phyloP scores from a whole-genome alignment of 768 basidiomycete species.

The Trametes cingulata region DNA sequence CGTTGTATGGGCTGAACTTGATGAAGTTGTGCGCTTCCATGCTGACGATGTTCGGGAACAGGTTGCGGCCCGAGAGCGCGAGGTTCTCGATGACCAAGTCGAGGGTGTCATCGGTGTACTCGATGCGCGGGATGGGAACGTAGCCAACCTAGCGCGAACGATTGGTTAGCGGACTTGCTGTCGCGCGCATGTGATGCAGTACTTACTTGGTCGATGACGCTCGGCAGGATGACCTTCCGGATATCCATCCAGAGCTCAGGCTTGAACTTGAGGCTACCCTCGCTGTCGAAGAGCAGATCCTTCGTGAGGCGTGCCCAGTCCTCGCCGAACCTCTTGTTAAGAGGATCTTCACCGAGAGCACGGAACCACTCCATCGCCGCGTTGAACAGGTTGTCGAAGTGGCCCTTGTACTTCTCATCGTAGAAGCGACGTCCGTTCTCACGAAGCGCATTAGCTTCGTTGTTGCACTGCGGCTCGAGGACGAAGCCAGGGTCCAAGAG shows the following conservation, averaged over 20 bases:
- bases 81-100: constrained; percentile 95
- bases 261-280: constrained; percentile 89
- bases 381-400: constrained; percentile 82
- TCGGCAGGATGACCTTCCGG: constrained; percentile 77
- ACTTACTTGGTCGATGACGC: constrained; percentile 69
- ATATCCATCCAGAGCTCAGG: constrained; percentile 88
- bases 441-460: constrained; percentile 59
- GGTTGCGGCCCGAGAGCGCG: constrained; percentile 81
- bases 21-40: constrained; percentile 80
- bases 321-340: constrained; percentile 79
- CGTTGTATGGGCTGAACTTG: constrained; percentile 81
- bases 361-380: constrained; percentile 77
- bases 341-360: constrained; percentile 81
- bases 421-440: constrained; percentile 80
- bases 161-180: not conserved
- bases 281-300: constrained; percentile 78
- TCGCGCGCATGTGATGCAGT: not conserved
- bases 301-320: constrained; percentile 81
- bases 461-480: constrained; percentile 73
- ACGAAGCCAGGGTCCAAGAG: constrained; percentile 85
- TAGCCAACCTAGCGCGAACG: constrained; percentile 56
- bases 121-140: constrained; percentile 89
- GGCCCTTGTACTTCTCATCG: constrained; percentile 66
- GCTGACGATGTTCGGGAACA: constrained; percentile 80
- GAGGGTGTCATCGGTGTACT: constrained; percentile 84